Evolutionary conservation across 257 asterid genomes (phyloP), one percentile per base, ranked within the genome.

Genomic region (Rauvolfia tetraphylla): DNA sequence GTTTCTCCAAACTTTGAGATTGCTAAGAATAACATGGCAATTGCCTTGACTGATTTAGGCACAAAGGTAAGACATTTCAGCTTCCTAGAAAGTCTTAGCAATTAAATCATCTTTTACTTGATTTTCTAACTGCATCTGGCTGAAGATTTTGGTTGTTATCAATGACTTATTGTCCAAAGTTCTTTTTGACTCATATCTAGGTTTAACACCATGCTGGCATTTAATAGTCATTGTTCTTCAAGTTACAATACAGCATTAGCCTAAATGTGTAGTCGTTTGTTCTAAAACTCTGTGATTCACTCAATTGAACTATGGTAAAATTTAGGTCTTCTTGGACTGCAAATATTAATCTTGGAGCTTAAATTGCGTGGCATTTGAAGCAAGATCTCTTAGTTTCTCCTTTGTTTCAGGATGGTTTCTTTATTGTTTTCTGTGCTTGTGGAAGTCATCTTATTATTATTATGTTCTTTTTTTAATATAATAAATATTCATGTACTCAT

Each of bases 1-100:
- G 99, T 95, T 80, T 95, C 98, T 78, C 99, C 97, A 17, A 95
- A 95, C 85, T 95, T 95, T 84, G 98, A 95, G 93, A 95, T 95
- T 73, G 98, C 99, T 39, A 95, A 95, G 86, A 95, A 93, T 81
- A 95, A 95, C 89, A 95, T 95, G 99, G 95, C 99, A 79, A 95
- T 95, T 83, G 99, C 98, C 67, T 86, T 95, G 78, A 95, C 99
- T 69, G 99, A 95, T 88, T 90, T 95, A 76, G 99, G 99, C 87
- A 95, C 99, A 71, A 95, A 95, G 99, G 99, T 95, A 46, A 70
- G 62, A 11, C 61, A 65, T 56, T 38, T 67, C 49, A 38, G 49
- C 15, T 66, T 39, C 62, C 33, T 9, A 5, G 69, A 25, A 29
- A 25, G 73, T 46, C 22, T 57, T 74, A 70, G 51, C 38, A 72